phyloP scores from a whole-genome alignment of 2,329 filamentous ascomycete species.

The Penicillium rolfsii region DNA sequence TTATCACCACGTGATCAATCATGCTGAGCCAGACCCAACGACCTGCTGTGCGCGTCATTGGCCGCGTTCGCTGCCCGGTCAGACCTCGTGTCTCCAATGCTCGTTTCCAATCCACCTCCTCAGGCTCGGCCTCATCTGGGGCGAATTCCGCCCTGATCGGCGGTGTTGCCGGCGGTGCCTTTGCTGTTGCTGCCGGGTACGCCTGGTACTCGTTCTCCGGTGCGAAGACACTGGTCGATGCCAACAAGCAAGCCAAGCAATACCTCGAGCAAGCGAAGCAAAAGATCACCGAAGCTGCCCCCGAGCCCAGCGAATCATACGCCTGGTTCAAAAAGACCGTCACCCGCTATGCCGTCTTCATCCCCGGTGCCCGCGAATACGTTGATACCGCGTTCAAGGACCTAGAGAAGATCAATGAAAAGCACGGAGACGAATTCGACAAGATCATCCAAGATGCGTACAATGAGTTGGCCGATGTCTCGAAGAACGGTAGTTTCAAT shows the following conservation, averaged over 20 bases:
- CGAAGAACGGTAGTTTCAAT: constrained; percentile 62
- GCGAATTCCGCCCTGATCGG: constrained; percentile 46
- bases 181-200: constrained; percentile 54
- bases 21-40: constrained; percentile 4
- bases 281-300: constrained; percentile 64
- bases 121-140: constrained; percentile 27
- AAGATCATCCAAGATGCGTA: constrained; percentile 69
- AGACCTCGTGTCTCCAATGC: constrained; percentile 16
- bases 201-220: constrained; percentile 60
- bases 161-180: constrained; percentile 54
- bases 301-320: constrained; percentile 68
- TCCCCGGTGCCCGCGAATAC: constrained; percentile 70
- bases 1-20: background rate
- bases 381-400: constrained; percentile 72
- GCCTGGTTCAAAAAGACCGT: constrained; percentile 67
- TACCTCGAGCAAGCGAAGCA: constrained; percentile 64
- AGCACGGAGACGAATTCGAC: constrained; percentile 72
- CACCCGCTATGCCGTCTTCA: constrained; percentile 70
- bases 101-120: constrained; percentile 36
- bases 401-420: constrained; percentile 67
- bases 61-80: constrained; percentile 1
- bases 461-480: constrained; percentile 64
- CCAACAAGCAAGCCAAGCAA: constrained; percentile 59
- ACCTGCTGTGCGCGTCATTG: constrained; percentile 1
- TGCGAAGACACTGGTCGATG: constrained; percentile 52